Conservation (phyloP, 441 rosid genomes). For the Pelargonium cotyledonis region DNA sequence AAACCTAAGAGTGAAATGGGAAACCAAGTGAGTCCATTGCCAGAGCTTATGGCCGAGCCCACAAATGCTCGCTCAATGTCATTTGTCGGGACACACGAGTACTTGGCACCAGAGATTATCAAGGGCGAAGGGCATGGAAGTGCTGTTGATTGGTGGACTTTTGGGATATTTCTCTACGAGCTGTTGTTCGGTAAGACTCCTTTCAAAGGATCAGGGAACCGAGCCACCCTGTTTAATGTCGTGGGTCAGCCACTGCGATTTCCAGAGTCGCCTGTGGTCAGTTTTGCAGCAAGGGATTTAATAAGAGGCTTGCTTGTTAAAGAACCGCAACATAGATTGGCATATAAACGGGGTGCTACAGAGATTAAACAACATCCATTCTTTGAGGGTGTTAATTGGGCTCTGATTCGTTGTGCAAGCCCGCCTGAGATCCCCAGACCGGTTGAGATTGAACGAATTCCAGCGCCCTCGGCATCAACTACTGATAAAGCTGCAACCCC, state of each 20-base stretch:
- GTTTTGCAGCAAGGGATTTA: conserved; percentile 74
- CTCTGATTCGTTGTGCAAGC: conserved; percentile 88
- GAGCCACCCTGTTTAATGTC: conserved; percentile 91
- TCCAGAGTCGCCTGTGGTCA: conserved; percentile 84
- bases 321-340: conserved; percentile 85
- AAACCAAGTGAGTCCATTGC: conserved; percentile 47
- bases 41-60: conserved; percentile 93
- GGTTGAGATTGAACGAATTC: conserved; percentile 52
- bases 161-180: conserved; percentile 84
- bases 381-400: conserved; percentile 98
- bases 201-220: conserved; percentile 52
- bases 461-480: conserved; percentile 41
- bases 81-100: conserved; percentile 95
- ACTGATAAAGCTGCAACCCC: conserved; percentile 34
- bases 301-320: conserved; percentile 78
- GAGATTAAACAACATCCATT: conserved; percentile 98
- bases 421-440: conserved; percentile 95
- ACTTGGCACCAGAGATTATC: conserved; percentile 29
- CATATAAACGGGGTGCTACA: conserved; percentile 94
- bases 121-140: conserved; percentile 99
- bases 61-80: conserved; percentile 95
- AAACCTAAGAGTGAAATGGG: conserved; percentile 52
- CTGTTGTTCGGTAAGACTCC: conserved; percentile 60
- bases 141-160: conserved; percentile 98
- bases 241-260: conserved; percentile 89